Base-by-base conservation (phyloP, 2,329 filamentous ascomycete species). In the Scedosporium minutisporum region DNA sequence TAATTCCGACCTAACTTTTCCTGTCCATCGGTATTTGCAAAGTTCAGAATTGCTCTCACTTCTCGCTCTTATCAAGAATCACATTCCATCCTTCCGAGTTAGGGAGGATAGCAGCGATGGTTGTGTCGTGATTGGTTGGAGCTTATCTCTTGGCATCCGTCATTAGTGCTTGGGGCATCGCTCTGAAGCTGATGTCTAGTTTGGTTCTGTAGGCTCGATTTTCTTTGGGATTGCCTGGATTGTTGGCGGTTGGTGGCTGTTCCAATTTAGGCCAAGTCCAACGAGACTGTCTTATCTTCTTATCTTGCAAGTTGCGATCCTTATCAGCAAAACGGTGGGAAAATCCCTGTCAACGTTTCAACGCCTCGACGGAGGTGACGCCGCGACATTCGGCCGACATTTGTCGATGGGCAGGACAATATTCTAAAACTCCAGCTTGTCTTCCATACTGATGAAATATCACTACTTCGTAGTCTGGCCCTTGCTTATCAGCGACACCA, bases 101-200 rank as follows among this genome's bases (percentile, higher is more conserved):
- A 3, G 18, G 51, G 51, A 23, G 12, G 18, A 16, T 14, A 27
- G 51, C 21, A 6, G 23, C 2, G 5, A 27, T 14, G 12, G 12
- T 29, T 14, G 51, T 23, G 51, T 23, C 12, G 12, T 55, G 51
- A 55, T 55, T 55, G 51, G 51, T 23, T 16, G 12, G 18, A 6
- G 51, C 51, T 55, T 55, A 55, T 55, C 51, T 55, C 51, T 55
- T 55, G 51, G 51, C 51, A 55, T 55, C 51, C 51, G 51, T 55
- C 18, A 55, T 38, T 38, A 38, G 33, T 38, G 33, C 33, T 38
- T 12, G 33, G 33, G 33, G 33, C 33, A 38, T 38, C 33, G 10
- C 29, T 33, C 29, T 33, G 29, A 10, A 12, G 9, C 10, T 14
- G 33, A 38, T 12, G 33, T 12, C n/a, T n/a, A n/a, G n/a, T n/a